A percentile compares a stretch with the other conserved stretches of the same genome.
Conservation (phyloP, 768 basidiomycete species). For the Podaxis sp. region DNA sequence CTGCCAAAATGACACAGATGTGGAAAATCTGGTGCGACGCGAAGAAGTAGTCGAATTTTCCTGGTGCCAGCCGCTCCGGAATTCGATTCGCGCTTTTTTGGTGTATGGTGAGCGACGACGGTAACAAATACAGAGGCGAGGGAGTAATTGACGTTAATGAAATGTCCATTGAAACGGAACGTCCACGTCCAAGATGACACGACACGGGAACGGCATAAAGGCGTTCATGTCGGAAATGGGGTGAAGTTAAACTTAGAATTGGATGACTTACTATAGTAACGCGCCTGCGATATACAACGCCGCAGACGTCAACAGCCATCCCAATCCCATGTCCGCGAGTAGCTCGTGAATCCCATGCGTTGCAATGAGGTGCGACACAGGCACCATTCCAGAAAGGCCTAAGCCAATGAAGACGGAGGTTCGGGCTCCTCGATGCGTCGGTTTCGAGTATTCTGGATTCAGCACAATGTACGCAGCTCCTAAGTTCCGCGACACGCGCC, state of each 20-base stretch:
- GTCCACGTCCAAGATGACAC: slow-evolving; percentile 17
- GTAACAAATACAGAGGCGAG: slow-evolving; percentile 11
- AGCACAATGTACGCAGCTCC: slow-evolving; percentile 76
- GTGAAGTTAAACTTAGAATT: slow-evolving; percentile 1
- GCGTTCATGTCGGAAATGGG: slow-evolving; percentile 7
- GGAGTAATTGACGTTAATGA: slow-evolving; percentile 16
- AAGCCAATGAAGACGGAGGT: slow-evolving; percentile 78
- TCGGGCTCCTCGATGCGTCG: slow-evolving; percentile 72
- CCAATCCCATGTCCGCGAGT: slow-evolving; percentile 62
- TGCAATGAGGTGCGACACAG: slow-evolving; percentile 61
- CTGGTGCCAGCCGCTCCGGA: slow-evolving; percentile 74
- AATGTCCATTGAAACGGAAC: slow-evolving; percentile 16
- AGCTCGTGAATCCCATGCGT: slow-evolving; percentile 57
- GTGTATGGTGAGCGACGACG: background rate
- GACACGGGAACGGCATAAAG: background rate
- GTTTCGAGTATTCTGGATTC: slow-evolving; percentile 73
- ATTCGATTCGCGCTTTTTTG: slow-evolving; percentile 70
- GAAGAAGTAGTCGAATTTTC: slow-evolving; percentile 75
- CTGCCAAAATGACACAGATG: slow-evolving; percentile 71
- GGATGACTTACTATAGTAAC: slow-evolving; percentile 67
- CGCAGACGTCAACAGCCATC: slow-evolving; percentile 70
- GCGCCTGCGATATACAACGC: slow-evolving; percentile 78
- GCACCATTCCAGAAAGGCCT: slow-evolving; percentile 68
- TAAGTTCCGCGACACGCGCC: slow-evolving; percentile 27
- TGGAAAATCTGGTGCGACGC: slow-evolving; percentile 93